Base-by-base conservation (phyloP, 768 basidiomycete species). In the Chiua virens region DNA sequence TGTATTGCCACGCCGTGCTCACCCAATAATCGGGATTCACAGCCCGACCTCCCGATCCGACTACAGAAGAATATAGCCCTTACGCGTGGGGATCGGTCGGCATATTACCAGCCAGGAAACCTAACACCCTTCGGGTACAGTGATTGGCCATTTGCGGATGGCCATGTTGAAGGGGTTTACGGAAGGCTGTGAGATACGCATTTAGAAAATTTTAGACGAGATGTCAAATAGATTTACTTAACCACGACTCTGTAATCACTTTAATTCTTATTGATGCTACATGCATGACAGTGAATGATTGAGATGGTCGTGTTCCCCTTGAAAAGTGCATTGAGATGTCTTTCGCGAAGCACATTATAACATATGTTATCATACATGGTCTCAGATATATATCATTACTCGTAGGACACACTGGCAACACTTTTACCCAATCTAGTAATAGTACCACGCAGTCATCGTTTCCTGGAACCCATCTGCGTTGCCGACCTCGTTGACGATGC, bases 391-490 rank as follows among this genome's bases (percentile, higher is more conserved):
- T n/a, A n/a, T n/a, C n/a, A n/a, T n/a, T n/a, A n/a, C n/a, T n/a
- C n/a, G n/a, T n/a, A n/a, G n/a, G n/a, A n/a, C n/a, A n/a, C n/a
- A n/a, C 25, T 8, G 25, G 25, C 25, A 25, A 25, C 25, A 8
- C 8, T 25, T n/a, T n/a, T n/a, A n/a, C n/a, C n/a, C n/a, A n/a
- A 30, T 2, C 28, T 30, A 30, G 10, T 27, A 48, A 37, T 37
- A 22, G 21, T 42, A 30, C 51, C 70, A 10, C n/a, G n/a, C n/a
- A n/a, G 63, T 71, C 17, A 67, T 30, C n/a, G 71, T 71, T 43
- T 67, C 63, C 50, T 68, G 69, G 52, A 75, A 73, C 6, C 76
- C 76, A 52, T 78, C 71, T 23, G 35, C 43, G 40, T 75, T 75
- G 36, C 63, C 62, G 23, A 61, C 64, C 42, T 66, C 54, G 8